Evolutionary conservation across 495 filamentous ascomycete species (phyloP).

Genomic region (Pyronema omphalodes): DNA sequence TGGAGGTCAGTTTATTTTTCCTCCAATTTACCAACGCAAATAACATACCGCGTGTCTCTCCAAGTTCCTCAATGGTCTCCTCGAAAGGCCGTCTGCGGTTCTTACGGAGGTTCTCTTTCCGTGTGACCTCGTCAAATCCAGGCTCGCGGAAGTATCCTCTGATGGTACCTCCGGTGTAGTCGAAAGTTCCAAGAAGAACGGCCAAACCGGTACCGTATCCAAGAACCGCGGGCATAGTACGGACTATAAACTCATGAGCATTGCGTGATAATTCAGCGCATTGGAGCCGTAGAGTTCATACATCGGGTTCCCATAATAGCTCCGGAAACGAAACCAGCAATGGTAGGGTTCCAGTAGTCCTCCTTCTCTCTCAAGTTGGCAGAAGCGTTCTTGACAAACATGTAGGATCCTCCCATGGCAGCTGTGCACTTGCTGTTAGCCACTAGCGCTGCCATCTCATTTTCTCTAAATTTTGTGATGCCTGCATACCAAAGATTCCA

Average conservation of each 20-base stretch:
- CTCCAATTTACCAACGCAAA: not conserved
- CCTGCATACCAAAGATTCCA: constrained; percentile 41
- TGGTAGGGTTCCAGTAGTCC: constrained; percentile 47
- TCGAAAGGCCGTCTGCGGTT: constrained; percentile 57
- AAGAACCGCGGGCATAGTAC: constrained; percentile 60
- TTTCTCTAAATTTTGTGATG: not conserved
- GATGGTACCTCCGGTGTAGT: constrained; percentile 56
- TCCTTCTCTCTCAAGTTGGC: constrained; percentile 65
- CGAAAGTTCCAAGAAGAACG: constrained; percentile 45
- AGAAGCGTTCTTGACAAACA: constrained; percentile 51
- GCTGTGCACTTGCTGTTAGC: constrained; percentile 30
- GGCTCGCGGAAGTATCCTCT: constrained; percentile 38
- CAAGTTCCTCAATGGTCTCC: constrained; percentile 64
- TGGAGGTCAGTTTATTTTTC: not conserved
- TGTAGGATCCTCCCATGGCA: constrained; percentile 62
- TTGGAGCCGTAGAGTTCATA: constrained; percentile 23
- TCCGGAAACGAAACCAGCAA: constrained; percentile 59
- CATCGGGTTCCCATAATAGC: constrained; percentile 46
- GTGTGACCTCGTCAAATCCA: constrained; percentile 57
- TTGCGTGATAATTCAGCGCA: not conserved
- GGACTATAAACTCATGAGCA: constrained; percentile 31
- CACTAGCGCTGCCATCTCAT: not conserved
- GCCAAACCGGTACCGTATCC: constrained; percentile 55
- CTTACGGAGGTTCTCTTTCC: constrained; percentile 57
- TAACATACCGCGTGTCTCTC: constrained; percentile 36